phyloP scores from a whole-genome alignment of 768 basidiomycete genomes.

The Termitomyces sp. region DNA sequence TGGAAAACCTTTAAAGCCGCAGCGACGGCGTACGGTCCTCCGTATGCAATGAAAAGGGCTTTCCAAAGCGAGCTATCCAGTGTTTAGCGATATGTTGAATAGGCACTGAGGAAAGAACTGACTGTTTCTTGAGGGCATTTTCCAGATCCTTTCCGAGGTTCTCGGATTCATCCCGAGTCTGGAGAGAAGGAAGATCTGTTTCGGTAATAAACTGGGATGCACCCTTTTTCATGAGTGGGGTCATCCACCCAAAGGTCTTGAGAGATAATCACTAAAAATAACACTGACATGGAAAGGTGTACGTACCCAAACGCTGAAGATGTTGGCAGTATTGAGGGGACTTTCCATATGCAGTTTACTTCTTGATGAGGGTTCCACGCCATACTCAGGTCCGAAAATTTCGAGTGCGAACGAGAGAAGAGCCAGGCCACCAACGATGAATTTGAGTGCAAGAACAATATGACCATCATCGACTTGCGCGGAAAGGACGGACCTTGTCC shows the following conservation, averaged over 20 bases:
- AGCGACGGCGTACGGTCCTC: slow-evolving; percentile 66
- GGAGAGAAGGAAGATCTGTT: slow-evolving; percentile 77
- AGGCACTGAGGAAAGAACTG: slow-evolving; percentile 20
- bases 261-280: neutral
- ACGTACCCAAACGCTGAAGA: slow-evolving; percentile 70
- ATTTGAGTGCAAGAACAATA: slow-evolving; percentile 42
- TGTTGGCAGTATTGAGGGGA: slow-evolving; percentile 73
- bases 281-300: neutral
- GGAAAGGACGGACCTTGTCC: slow-evolving; percentile 55
- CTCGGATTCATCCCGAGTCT: slow-evolving; percentile 64
- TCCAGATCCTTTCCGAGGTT: slow-evolving; percentile 63
- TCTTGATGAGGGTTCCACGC: slow-evolving; percentile 16
- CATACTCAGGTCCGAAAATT: slow-evolving; percentile 61
- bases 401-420: slow-evolving; percentile 61
- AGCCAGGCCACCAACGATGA: slow-evolving; percentile 39
- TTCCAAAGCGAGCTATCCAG: slow-evolving; percentile 60
- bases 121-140: slow-evolving; percentile 60
- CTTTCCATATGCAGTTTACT: slow-evolving; percentile 49
- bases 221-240: slow-evolving; percentile 71
- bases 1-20: slow-evolving; percentile 69
- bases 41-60: slow-evolving; percentile 76
- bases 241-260: slow-evolving; percentile 84
- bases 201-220: slow-evolving; percentile 69
- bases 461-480: slow-evolving; percentile 26
- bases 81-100: neutral